phyloP scores from a whole-genome alignment of 371 early-diverging fungal genomes.

The Conidiobolus incongruus region DNA sequence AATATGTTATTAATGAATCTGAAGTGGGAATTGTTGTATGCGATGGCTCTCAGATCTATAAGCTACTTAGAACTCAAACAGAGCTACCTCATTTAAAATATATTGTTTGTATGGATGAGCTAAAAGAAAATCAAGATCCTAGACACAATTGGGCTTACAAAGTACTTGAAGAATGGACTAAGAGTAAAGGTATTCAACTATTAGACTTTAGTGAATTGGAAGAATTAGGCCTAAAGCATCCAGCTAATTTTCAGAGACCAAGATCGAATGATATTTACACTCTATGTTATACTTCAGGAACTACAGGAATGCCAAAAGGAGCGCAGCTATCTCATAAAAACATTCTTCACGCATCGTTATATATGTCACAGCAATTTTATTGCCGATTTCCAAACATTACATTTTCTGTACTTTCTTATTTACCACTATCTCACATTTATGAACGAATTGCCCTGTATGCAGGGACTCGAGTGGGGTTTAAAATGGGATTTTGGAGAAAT shows the following conservation, averaged over 20 bases:
- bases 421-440: constrained; percentile 50
- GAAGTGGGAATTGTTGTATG: constrained; percentile 39
- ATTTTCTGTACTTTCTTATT: not conserved
- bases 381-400: not conserved
- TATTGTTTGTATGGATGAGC: constrained; percentile 54
- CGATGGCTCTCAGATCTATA: constrained; percentile 37
- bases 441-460: constrained; percentile 38
- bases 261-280: constrained; percentile 42
- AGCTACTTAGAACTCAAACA: constrained; percentile 21
- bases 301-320: constrained; percentile 54
- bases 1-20: constrained; percentile 48
- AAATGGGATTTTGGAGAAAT: constrained; percentile 66
- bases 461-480: constrained; percentile 23
- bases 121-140: constrained; percentile 5
- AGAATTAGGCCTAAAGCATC: constrained; percentile 15
- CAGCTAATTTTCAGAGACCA: constrained; percentile 13
- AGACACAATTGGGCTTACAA: constrained; percentile 14
- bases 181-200: constrained; percentile 19
- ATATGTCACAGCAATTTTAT: constrained; percentile 1
- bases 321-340: constrained; percentile 28
- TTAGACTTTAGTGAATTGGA: constrained; percentile 37
- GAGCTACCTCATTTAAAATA: constrained; percentile 32
- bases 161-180: constrained; percentile 21
- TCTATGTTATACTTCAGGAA: constrained; percentile 92
- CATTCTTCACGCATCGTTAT: constrained; percentile 13